Evolutionary conservation across 768 basidiomycete genomes (phyloP).

Genomic region (Russula lepida): DNA sequence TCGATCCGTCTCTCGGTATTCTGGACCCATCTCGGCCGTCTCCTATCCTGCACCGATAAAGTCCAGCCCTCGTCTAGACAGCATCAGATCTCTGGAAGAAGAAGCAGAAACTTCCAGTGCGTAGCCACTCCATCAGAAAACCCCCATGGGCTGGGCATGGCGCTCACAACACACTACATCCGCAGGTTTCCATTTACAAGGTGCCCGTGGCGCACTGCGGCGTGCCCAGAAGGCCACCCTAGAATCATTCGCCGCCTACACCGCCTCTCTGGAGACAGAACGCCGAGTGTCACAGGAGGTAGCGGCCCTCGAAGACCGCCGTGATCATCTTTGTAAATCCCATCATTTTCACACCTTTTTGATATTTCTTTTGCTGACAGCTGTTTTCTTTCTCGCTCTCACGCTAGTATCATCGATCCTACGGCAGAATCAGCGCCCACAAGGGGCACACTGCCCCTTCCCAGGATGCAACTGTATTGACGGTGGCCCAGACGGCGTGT

Average conservation of each 20-base stretch:
- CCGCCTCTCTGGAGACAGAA: slow-evolving; percentile 17
- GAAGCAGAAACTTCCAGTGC: slow-evolving; percentile 18
- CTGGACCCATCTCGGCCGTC: not conserved
- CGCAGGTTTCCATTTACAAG: slow-evolving; percentile 14
- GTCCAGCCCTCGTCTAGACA: slow-evolving; percentile 15
- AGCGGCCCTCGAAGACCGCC: slow-evolving; percentile 16
- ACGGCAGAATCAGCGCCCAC: slow-evolving; percentile 18
- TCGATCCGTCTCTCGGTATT: slow-evolving; percentile 7
- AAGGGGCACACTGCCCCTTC: slow-evolving; percentile 11
- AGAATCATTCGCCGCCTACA: slow-evolving; percentile 17
- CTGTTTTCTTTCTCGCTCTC: not conserved
- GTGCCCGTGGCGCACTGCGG: slow-evolving; percentile 14
- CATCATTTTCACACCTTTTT: not conserved
- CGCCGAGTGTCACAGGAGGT: slow-evolving; percentile 16
- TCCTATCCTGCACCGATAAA: slow-evolving; percentile 7
- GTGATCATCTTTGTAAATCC: slow-evolving; percentile 15
- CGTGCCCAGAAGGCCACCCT: slow-evolving; percentile 21
- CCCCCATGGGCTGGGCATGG: no score
- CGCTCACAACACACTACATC: not conserved
- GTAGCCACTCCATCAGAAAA: not conserved
- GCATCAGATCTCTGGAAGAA: slow-evolving; percentile 15
- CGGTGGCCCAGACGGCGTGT: slow-evolving; percentile 4
- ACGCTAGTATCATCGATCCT: slow-evolving; percentile 18
- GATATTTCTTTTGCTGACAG: not conserved
- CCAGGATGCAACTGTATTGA: slow-evolving; percentile 10